phyloP scores from a whole-genome alignment of 257 asterid species.

The Nicotiana sylvestris region DNA sequence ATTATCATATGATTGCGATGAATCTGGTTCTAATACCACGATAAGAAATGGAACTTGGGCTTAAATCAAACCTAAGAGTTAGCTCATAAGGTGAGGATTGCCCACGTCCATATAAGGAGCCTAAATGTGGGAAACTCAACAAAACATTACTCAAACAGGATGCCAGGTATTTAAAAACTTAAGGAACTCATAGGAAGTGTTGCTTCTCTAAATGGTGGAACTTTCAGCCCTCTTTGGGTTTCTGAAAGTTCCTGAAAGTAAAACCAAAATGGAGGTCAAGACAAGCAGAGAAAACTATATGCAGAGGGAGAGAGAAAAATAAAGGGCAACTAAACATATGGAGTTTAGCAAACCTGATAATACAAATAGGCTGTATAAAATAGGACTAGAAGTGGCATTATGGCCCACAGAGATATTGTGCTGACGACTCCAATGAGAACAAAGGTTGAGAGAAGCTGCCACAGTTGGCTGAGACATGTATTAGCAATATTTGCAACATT shows the following conservation, averaged over 20 bases:
- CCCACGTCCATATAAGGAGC: too few relatives aligned
- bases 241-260: neutral
- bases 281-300: neutral
- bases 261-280: neutral
- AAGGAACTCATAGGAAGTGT: neutral
- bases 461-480: conserved; percentile 53
- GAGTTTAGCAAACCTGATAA: conserved; percentile 46
- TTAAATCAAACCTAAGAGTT: too few relatives aligned
- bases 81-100: too few relatives aligned
- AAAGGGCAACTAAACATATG: neutral
- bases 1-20: neutral
- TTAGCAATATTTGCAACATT: conserved; percentile 51
- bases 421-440: conserved; percentile 69
- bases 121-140: too few relatives aligned
- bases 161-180: too few relatives aligned
- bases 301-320: neutral
- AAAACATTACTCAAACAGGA: too few relatives aligned
- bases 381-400: conserved; percentile 70
- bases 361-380: conserved; percentile 66
- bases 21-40: too few relatives aligned
- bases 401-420: conserved; percentile 73
- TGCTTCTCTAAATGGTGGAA: neutral
- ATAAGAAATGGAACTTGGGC: too few relatives aligned
- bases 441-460: conserved; percentile 70
- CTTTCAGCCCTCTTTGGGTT: neutral